phyloP scores from a whole-genome alignment of 371 early-diverging fungal species.

The Haplosporangium sp. region DNA sequence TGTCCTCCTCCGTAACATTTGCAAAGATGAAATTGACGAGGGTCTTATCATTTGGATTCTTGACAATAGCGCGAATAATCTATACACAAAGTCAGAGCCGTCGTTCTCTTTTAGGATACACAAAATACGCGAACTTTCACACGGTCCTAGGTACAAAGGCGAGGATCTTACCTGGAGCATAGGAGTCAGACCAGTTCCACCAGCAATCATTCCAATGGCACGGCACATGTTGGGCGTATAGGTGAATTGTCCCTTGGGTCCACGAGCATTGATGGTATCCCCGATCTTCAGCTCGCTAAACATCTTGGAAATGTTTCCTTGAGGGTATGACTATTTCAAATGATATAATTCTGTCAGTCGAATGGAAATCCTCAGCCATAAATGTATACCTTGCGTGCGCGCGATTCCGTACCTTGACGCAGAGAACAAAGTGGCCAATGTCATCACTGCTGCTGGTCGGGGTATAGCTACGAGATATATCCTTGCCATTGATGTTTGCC shows the following conservation, averaged over 20 bases:
- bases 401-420: slow-evolving; percentile 81
- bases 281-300: slow-evolving; percentile 82
- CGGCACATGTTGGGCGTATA: slow-evolving; percentile 88
- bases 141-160: not conserved
- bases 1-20: slow-evolving; percentile 91
- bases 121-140: too few species aligned
- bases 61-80: slow-evolving; percentile 85
- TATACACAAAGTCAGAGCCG: slow-evolving; percentile 18
- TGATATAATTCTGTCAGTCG: not conserved
- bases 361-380: not conserved
- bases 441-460: slow-evolving; percentile 90
- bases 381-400: not conserved
- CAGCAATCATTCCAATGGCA: slow-evolving; percentile 93
- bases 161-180: slow-evolving; percentile 82
- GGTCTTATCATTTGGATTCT: slow-evolving; percentile 89
- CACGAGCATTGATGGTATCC: slow-evolving; percentile 84
- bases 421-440: slow-evolving; percentile 88
- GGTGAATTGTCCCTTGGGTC: slow-evolving; percentile 92
- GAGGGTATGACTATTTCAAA: slow-evolving; percentile 78
- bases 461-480: slow-evolving; percentile 91
- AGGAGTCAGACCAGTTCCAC: slow-evolving; percentile 95
- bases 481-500: slow-evolving; percentile 88
- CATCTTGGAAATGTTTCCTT: slow-evolving; percentile 86
- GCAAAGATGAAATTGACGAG: slow-evolving; percentile 89
- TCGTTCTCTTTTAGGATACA: not conserved